Evolutionary conservation across 2,329 filamentous ascomycete species (phyloP), one percentile per base, ranked within the genome.

Genomic region (Beauveria bassiana): DNA sequence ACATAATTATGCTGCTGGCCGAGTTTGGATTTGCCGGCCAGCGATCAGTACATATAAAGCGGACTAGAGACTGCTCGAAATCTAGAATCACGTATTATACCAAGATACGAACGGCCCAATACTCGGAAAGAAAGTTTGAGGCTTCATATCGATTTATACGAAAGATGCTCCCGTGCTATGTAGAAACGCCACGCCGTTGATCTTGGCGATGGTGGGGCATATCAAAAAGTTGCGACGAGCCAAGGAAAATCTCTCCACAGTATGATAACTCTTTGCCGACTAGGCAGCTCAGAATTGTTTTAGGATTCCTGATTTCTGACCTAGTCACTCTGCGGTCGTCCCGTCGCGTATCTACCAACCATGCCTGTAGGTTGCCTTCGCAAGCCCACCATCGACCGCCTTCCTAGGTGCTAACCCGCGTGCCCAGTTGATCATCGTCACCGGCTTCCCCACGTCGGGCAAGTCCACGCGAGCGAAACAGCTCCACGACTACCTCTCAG

Each of bases 401-500:
- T 24, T 26, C 28, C 55, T 9, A 12, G 31, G 31, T 34, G 10
- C 45, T 58, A 50, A 58, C 34, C 40, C 34, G 10, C 16, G 34
- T 3, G 14, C 47, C 31, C 64, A 89, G 86, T 78, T 89, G 66
- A 85, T 89, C 68, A 85, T 88, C 67, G 72, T 89, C 63, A 85
- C 85, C 59, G 86, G 86, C 64, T 79, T 86, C 66, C 86, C 86
- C 59, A 86, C 84, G 65, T 88, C 86, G 34, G 86, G 86, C 71
- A 89, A 89, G 74, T 85, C 85, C 40, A 84, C 83, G 22, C 84
- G 86, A 66, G 85, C 86, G 14, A 76, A 78, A 51, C 85, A 93
- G 72, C 82, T 95, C 12, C 75, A 86, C 69, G 73, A 80, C 40
- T 86, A 86, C 74, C 84, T 93, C 70, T 71, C 79, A 54, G 74